Evolutionary conservation across 768 basidiomycete species (phyloP).

Genomic region (Tylopilus sp.): DNA sequence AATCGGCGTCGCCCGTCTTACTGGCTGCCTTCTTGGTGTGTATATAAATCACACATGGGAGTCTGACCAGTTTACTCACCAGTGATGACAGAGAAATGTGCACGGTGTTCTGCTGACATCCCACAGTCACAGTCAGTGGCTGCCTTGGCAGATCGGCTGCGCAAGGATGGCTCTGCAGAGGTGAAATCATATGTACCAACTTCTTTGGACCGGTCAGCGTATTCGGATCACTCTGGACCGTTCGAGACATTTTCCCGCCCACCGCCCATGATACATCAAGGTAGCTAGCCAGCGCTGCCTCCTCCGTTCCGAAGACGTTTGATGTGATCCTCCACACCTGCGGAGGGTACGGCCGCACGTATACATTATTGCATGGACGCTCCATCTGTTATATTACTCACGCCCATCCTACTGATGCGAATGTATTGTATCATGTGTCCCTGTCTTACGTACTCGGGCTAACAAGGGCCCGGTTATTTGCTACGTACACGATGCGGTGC

Average conservation of each 20-base stretch:
- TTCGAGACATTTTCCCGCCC: slow-evolving; percentile 40
- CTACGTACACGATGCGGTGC: not conserved
- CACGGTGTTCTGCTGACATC: slow-evolving; percentile 16
- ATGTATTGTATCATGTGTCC: slow-evolving; percentile 18
- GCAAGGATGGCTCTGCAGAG: slow-evolving; percentile 55
- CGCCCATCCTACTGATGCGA: slow-evolving; percentile 16
- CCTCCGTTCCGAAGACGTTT: slow-evolving; percentile 12
- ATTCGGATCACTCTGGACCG: slow-evolving; percentile 14
- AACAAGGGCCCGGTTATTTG: not conserved
- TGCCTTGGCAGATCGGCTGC: slow-evolving; percentile 45
- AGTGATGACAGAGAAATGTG: slow-evolving; percentile 12
- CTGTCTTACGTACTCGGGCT: slow-evolving; percentile 9
- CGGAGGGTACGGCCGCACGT: not conserved
- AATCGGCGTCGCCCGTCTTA: slow-evolving; percentile 78
- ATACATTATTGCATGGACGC: slow-evolving; percentile 22
- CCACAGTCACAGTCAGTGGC: slow-evolving; percentile 35
- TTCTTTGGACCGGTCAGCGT: slow-evolving; percentile 17
- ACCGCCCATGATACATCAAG: slow-evolving; percentile 22
- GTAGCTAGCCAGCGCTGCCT: not conserved
- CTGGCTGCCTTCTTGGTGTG: slow-evolving; percentile 56
- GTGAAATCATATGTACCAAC: slow-evolving; percentile 57
- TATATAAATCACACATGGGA: slow-evolving; percentile 8
- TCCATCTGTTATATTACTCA: slow-evolving; percentile 19
- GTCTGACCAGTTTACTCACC: slow-evolving; percentile 8
- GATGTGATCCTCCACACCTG: not conserved